Evolutionary conservation across 805 yeast genomes (phyloP).

Genomic region (Priceomyces carsonii): DNA sequence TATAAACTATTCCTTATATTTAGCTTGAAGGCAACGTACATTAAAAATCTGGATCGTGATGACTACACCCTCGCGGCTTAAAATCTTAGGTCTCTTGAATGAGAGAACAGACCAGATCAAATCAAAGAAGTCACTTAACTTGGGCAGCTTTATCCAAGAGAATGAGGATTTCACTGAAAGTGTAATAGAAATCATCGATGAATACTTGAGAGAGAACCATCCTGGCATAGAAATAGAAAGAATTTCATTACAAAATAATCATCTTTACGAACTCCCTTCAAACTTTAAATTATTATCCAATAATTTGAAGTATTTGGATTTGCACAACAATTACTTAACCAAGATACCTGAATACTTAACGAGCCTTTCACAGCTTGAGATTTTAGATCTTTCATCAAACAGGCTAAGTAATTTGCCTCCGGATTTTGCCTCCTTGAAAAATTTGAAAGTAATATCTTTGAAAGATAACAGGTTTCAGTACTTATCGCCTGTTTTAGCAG

Average conservation of each 20-base stretch:
- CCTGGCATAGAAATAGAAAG: constrained; percentile 43
- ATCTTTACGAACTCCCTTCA: constrained; percentile 47
- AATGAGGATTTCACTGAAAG: constrained; percentile 14
- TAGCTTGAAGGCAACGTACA: no score
- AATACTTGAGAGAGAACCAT: constrained; percentile 19
- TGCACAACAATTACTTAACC: constrained; percentile 59
- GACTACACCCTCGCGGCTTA: constrained; percentile 7
- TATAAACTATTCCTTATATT: no score
- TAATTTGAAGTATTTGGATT: constrained; percentile 58
- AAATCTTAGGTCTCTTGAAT: constrained; percentile 15
- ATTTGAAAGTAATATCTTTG: constrained; percentile 59
- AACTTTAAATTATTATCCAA: constrained; percentile 43
- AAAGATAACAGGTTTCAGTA: constrained; percentile 58
- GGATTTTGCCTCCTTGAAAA: constrained; percentile 39
- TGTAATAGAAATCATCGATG: constrained; percentile 22
- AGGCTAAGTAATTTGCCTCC: constrained; percentile 41
- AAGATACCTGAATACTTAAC: constrained; percentile 51
- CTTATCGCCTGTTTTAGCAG: constrained; percentile 54
- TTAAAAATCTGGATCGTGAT: constrained; percentile 1
- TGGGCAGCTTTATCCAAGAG: constrained; percentile 14
- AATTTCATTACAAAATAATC: constrained; percentile 56
- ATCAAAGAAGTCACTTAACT: constrained; percentile 19
- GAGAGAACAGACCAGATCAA: constrained; percentile 25
- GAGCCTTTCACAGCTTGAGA: constrained; percentile 50
- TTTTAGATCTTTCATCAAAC: constrained; percentile 66